phyloP scores from a whole-genome alignment of 1,284 basidiomycete genomes.

The Athelia psychrophila region DNA sequence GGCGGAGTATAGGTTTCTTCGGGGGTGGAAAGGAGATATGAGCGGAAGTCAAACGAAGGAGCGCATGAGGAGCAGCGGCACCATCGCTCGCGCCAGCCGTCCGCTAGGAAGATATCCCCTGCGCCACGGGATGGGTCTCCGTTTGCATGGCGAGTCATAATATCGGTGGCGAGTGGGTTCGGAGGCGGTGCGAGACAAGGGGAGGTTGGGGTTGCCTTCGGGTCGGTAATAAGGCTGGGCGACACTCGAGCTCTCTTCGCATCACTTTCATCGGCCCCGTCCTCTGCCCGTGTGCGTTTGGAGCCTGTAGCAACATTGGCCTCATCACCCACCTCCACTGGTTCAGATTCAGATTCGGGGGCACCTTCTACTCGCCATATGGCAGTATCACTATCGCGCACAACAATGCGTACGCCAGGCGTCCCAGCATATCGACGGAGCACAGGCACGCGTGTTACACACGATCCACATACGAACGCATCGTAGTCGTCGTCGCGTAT shows the following conservation, averaged over 20 bases:
- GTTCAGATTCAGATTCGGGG: slow-evolving; percentile 26
- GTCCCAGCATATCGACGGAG: slow-evolving; percentile 64
- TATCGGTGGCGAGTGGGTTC: slow-evolving; percentile 38
- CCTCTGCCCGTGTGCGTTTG: slow-evolving; percentile 44
- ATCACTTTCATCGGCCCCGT: slow-evolving; percentile 30
- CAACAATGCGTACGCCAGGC: slow-evolving; percentile 58
- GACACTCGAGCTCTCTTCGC: slow-evolving; percentile 46
- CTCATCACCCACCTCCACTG: slow-evolving; percentile 22
- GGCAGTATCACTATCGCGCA: slow-evolving; percentile 39
- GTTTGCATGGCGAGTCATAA: slow-evolving; percentile 35
- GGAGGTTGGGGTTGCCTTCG: slow-evolving; percentile 28
- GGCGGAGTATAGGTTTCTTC: slow-evolving; percentile 82
- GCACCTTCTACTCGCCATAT: slow-evolving; percentile 50
- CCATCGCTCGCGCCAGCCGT: slow-evolving; percentile 71
- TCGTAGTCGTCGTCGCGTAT: slow-evolving; percentile 68
- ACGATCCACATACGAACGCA: slow-evolving; percentile 63
- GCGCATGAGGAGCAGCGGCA: slow-evolving; percentile 67
- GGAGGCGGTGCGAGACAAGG: slow-evolving; percentile 59
- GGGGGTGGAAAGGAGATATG: slow-evolving; percentile 67
- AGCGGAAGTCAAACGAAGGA: slow-evolving; percentile 43
- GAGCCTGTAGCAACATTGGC: slow-evolving; percentile 31
- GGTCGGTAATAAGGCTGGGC: slow-evolving; percentile 26
- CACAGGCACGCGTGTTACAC: slow-evolving; percentile 52
- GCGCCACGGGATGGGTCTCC: slow-evolving; percentile 29
- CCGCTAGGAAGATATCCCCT: slow-evolving; percentile 71